Evolutionary conservation across 495 filamentous ascomycete genomes (phyloP).

Genomic region (Penicillium argentinense): DNA sequence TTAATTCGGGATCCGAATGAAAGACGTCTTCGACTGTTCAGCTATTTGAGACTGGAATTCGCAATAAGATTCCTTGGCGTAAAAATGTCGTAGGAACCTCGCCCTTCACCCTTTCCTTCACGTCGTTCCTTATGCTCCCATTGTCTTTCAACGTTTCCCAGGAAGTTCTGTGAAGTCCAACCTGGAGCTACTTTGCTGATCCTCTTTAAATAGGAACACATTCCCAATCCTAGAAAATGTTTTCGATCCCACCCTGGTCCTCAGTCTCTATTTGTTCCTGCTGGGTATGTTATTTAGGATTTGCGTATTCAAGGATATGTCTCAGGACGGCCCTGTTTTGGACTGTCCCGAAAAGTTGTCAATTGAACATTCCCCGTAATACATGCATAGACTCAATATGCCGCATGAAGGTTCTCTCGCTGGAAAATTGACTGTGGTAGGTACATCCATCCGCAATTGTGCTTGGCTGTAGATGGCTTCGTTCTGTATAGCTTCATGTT

Average conservation of each 20-base stretch:
- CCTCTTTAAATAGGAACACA: constrained; percentile 23
- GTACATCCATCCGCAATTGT: too few relatives aligned
- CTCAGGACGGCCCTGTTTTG: constrained; percentile 16
- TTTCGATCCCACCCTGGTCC: constrained; percentile 28
- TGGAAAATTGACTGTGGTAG: too few relatives aligned
- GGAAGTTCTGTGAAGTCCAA: neutral
- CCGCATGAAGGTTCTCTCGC: too few relatives aligned
- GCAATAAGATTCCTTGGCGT: constrained; percentile 32
- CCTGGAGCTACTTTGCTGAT: constrained; percentile 2
- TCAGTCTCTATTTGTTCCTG: constrained; percentile 29
- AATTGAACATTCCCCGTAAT: too few relatives aligned
- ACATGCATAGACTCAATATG: too few relatives aligned
- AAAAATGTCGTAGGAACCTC: constrained; percentile 30
- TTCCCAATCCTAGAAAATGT: constrained; percentile 34
- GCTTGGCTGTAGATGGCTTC: too few relatives aligned
- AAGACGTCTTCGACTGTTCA: constrained; percentile 27
- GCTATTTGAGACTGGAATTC: constrained; percentile 33
- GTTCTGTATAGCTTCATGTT: too few relatives aligned
- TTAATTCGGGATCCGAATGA: constrained; percentile 34
- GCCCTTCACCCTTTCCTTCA: neutral
- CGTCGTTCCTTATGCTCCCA: constrained; percentile 6
- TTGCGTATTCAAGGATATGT: constrained; percentile 26
- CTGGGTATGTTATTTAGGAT: constrained; percentile 34
- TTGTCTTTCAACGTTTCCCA: constrained; percentile 4
- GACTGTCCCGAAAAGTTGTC: constrained; percentile 28